Conservation (phyloP, 129 eudicot genomes). For the Ambrosia artemisiifolia region DNA sequence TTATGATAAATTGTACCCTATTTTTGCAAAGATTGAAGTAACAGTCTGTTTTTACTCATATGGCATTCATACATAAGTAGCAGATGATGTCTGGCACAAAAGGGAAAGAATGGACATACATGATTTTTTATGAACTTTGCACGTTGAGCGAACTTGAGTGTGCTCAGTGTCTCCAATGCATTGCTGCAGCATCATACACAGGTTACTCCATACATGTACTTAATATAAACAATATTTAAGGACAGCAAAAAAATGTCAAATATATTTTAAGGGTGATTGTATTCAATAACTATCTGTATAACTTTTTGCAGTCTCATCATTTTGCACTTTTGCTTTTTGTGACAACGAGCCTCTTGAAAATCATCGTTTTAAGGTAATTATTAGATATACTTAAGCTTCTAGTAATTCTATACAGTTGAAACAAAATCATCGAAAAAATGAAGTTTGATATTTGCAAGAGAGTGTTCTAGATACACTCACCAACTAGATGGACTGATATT, state of each 20-base stretch:
- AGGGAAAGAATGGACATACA: constrained; percentile 44
- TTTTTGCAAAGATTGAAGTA: neutral
- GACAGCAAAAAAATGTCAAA: neutral
- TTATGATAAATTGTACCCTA: neutral
- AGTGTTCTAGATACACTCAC: constrained; percentile 43
- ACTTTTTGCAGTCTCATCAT: neutral
- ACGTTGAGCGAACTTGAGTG: constrained; percentile 98
- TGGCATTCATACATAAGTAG: neutral
- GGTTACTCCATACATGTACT: constrained; percentile 9
- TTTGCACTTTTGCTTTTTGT: constrained; percentile 10
- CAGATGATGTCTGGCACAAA: neutral
- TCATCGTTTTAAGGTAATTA: neutral
- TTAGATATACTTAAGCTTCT: neutral
- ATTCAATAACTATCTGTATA: neutral
- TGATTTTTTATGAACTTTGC: constrained; percentile 96
- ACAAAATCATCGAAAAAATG: neutral
- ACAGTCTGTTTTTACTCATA: neutral
- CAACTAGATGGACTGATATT: constrained; percentile 90
- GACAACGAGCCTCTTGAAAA: neutral
- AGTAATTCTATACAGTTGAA: neutral
- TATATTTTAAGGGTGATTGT: neutral
- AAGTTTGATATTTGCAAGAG: neutral
- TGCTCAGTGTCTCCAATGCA: constrained; percentile 93
- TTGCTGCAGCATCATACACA: constrained; percentile 55
- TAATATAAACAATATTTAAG: constrained; percentile 3